Conservation (phyloP, 169 alveolate species). For the Plasmodium cynomolgi region DNA sequence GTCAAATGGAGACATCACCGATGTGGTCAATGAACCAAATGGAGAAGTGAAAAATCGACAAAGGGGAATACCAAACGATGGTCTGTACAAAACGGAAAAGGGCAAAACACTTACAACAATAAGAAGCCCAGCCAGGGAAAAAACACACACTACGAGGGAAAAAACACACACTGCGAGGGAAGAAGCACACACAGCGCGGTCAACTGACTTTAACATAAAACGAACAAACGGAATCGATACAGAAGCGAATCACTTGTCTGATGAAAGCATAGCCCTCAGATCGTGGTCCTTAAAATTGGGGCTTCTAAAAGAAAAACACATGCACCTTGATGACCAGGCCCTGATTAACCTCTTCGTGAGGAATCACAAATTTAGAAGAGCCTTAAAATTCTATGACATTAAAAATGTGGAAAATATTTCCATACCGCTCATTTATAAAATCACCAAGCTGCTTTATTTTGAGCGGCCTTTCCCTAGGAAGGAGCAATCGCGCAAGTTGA, state of each 20-base stretch:
- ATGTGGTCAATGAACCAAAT: background rate
- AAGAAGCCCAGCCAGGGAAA: background rate
- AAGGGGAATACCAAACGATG: background rate
- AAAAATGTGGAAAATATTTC: conserved; percentile 34
- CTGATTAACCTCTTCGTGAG: conserved; percentile 37
- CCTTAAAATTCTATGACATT: conserved; percentile 34
- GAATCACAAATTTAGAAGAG: conserved; percentile 48
- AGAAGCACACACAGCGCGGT: background rate
- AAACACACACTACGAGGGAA: background rate
- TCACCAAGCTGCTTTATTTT: conserved; percentile 63
- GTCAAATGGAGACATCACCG: background rate
- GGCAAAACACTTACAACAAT: background rate
- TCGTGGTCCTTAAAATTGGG: conserved; percentile 45
- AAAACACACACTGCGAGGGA: background rate
- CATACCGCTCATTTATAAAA: conserved; percentile 65
- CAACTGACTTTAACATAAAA: background rate
- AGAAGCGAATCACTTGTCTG: background rate
- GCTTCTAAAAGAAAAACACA: conserved; percentile 12
- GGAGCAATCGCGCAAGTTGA: conserved; percentile 27
- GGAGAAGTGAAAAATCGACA: background rate
- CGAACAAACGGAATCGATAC: background rate
- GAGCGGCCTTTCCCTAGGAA: conserved; percentile 70
- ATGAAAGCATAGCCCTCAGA: conserved; percentile 15
- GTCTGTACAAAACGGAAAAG: background rate
- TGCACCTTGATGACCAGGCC: conserved; percentile 35